Percentiles rank a stretch among this genome's conserved stretches.
Conservation (phyloP, 2,329 filamentous ascomycete genomes). For the Emmonsia crescens region DNA sequence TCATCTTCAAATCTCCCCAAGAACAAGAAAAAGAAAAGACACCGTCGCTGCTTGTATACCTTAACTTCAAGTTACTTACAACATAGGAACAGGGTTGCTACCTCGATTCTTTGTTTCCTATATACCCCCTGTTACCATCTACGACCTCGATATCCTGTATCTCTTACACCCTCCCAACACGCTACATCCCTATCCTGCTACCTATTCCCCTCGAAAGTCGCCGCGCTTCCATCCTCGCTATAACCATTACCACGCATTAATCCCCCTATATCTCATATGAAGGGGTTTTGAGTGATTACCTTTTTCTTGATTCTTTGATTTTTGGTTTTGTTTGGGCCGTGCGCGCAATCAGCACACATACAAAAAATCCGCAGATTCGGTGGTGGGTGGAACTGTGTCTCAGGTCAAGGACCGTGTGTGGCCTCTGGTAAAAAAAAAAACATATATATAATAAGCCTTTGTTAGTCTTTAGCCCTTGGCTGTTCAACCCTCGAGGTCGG, state of each 20-base stretch:
- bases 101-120: background rate
- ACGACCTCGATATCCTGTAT: background rate
- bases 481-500: slow-evolving; percentile 8
- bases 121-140: background rate
- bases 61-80: too few species aligned
- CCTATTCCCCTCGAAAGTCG: background rate
- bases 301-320: background rate
- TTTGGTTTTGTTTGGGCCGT: background rate
- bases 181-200: background rate
- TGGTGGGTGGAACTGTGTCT: background rate
- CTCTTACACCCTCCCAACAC: background rate
- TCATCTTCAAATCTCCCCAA: background rate
- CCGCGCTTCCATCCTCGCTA: background rate
- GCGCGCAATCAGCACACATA: background rate
- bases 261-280: background rate
- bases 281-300: background rate
- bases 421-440: background rate
- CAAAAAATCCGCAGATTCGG: background rate
- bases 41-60: background rate
- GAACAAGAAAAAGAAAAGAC: background rate
- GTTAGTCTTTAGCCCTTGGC: background rate
- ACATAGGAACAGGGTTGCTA: background rate
- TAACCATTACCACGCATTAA: background rate
- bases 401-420: background rate
- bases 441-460: background rate